These are phyloP conservation scores for Iberis amara DNA, from an alignment of 441 rosid species.

Conservation along the genomic window DNA sequence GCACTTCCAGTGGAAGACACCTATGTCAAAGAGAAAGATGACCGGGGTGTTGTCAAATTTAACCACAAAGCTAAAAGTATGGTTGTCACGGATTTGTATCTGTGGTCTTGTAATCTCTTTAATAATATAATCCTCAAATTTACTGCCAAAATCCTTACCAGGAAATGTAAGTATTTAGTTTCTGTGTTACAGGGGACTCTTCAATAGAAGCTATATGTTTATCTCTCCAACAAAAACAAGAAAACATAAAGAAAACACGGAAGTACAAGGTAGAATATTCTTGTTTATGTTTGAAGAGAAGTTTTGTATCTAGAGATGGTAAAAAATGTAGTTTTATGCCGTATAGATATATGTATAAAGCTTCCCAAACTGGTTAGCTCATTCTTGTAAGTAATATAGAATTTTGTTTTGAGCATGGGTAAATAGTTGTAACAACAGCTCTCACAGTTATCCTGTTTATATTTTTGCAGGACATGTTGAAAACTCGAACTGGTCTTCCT, in stretches of 20 bases:
- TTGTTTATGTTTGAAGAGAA: slow-evolving; percentile 11
- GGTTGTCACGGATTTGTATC: slow-evolving; percentile 21
- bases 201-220: slow-evolving; percentile 47
- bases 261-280: slow-evolving; percentile 59
- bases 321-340: slow-evolving; percentile 4
- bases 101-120: slow-evolving; percentile 13
- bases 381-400: not conserved
- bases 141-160: slow-evolving; percentile 13
- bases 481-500: slow-evolving; percentile 68
- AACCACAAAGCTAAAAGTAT: slow-evolving; percentile 44
- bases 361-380: slow-evolving; percentile 1
- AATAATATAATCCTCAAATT: not conserved
- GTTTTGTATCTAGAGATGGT: not conserved
- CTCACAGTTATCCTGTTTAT: slow-evolving; percentile 7
- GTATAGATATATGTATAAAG: slow-evolving; percentile 4
- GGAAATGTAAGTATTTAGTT: not conserved
- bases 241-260: slow-evolving; percentile 47
- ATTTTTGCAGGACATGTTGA: slow-evolving; percentile 54
- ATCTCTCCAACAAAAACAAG: slow-evolving; percentile 51
- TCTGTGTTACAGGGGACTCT: slow-evolving; percentile 34
- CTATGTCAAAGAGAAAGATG: slow-evolving; percentile 33
- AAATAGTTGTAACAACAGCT: slow-evolving; percentile 7
- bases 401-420: not conserved
- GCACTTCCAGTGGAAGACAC: slow-evolving; percentile 33
- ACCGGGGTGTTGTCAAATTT: slow-evolving; percentile 28